A percentile compares a stretch with the other conserved stretches of the same genome.
Evolutionary conservation across 495 filamentous ascomycete genomes (phyloP).

Genomic region (Endocarpon pusillum): DNA sequence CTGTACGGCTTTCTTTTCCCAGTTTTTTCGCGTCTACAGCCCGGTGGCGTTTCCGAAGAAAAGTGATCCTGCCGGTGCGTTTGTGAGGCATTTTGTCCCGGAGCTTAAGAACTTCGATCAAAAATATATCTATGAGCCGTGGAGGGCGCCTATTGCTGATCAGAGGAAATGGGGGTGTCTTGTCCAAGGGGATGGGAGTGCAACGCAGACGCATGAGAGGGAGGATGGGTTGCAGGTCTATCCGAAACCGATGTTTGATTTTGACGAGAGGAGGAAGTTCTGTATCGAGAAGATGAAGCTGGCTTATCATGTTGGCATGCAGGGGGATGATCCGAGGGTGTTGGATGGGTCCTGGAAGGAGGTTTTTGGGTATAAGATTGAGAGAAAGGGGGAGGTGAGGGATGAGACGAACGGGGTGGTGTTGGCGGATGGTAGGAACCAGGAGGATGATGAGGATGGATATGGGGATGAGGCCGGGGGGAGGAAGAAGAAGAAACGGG

Average conservation of each 20-base stretch:
- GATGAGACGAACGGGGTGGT: slow-evolving; percentile 11
- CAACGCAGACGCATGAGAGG: slow-evolving; percentile 13
- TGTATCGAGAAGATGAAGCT: slow-evolving; percentile 48
- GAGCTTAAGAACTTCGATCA: slow-evolving; percentile 39
- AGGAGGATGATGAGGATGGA: slow-evolving; percentile 15
- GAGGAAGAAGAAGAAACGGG: too few relatives aligned
- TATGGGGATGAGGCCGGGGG: slow-evolving; percentile 11
- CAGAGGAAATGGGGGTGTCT: slow-evolving; percentile 40
- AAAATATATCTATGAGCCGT: slow-evolving; percentile 61
- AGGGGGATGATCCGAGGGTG: slow-evolving; percentile 40
- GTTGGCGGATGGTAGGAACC: slow-evolving; percentile 14
- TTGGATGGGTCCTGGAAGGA: slow-evolving; percentile 43
- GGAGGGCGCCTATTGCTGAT: slow-evolving; percentile 44
- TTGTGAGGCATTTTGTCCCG: slow-evolving; percentile 42
- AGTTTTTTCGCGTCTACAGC: slow-evolving; percentile 49
- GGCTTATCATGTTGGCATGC: slow-evolving; percentile 41
- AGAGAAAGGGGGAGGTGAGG: slow-evolving; percentile 7
- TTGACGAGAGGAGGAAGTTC: slow-evolving; percentile 33
- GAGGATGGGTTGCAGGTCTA: slow-evolving; percentile 28
- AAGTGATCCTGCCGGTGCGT: slow-evolving; percentile 43
- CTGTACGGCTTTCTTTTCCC: slow-evolving; percentile 49
- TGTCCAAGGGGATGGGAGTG: slow-evolving; percentile 33
- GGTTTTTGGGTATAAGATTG: slow-evolving; percentile 24
- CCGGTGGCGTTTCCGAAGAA: slow-evolving; percentile 51
- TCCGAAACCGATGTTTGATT: slow-evolving; percentile 60